These are phyloP conservation scores for Leucosporidium yakuticum DNA, from an alignment of 768 basidiomycete species.

Conservation along the genomic window DNA sequence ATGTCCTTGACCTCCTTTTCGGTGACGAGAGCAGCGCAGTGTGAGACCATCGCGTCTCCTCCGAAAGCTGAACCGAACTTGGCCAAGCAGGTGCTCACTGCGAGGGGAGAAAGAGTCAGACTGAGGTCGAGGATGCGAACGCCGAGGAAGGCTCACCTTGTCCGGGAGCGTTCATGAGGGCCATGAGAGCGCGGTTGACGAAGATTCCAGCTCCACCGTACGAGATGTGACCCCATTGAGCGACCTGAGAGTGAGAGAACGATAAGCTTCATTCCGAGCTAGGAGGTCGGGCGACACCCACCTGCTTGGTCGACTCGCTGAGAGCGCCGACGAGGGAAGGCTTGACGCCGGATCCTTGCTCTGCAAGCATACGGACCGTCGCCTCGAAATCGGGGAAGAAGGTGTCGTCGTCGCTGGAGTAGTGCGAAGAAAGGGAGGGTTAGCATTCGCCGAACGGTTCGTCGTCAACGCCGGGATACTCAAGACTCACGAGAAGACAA, in stretches of 20 bases:
- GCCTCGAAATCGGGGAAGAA: conserved; percentile 35
- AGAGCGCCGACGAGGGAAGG: conserved; percentile 25
- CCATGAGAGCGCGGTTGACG: background rate
- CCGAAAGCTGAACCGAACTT: conserved; percentile 30
- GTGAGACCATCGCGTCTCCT: conserved; percentile 34
- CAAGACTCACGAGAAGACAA: conserved; percentile 29
- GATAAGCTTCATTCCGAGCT: background rate
- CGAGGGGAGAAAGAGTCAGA: background rate
- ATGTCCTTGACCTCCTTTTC: conserved; percentile 10
- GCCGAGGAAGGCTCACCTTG: background rate
- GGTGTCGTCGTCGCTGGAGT: conserved; percentile 35
- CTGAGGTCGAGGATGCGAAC: background rate
- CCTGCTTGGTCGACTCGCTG: conserved; percentile 33
- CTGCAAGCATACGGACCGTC: conserved; percentile 13
- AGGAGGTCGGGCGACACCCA: background rate
- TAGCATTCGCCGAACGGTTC: background rate
- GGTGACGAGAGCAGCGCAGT: conserved; percentile 29
- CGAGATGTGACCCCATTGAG: conserved; percentile 32
- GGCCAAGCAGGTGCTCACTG: conserved; percentile 21
- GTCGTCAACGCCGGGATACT: no score
- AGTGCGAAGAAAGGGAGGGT: background rate
- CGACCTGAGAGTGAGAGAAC: conserved; percentile 14
- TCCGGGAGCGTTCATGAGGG: background rate
- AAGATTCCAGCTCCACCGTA: conserved; percentile 22
- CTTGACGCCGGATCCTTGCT: background rate